These are phyloP conservation scores for Capsicum baccatum DNA, from an alignment of 257 asterid species.

Conservation along the genomic window DNA sequence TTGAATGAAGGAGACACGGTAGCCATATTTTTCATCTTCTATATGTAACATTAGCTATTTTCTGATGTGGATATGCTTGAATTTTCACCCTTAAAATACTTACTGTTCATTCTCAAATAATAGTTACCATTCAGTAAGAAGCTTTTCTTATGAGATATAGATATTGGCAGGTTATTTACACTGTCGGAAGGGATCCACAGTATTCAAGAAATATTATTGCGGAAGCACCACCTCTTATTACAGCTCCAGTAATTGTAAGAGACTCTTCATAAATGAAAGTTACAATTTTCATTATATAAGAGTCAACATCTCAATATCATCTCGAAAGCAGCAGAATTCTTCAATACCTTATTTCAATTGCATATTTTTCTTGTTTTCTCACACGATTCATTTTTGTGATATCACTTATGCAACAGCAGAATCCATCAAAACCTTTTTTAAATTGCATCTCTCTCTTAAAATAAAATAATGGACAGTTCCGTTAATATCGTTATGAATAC, in stretches of 20 bases:
- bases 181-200: conserved; percentile 91
- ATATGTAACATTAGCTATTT: conserved; percentile 14
- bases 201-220: conserved; percentile 70
- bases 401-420: background rate
- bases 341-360: conserved; percentile 11
- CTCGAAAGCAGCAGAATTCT: conserved; percentile 5
- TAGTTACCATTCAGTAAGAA: background rate
- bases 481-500: conserved; percentile 11
- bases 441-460: background rate
- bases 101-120: background rate
- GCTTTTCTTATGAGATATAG: background rate
- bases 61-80: background rate
- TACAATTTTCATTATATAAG: background rate
- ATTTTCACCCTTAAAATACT: conserved; percentile 9
- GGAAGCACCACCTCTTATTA: conserved; percentile 74
- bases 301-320: conserved; percentile 2
- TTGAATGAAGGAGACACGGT: conserved; percentile 89
- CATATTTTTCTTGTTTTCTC: background rate
- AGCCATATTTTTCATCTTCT: conserved; percentile 34
- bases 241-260: conserved; percentile 86
- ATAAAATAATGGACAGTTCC: background rate
- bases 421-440: background rate
- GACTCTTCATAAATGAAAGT: background rate
- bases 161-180: conserved; percentile 75
- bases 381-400: background rate